phyloP scores from a whole-genome alignment of 805 yeast genomes.

The Blastobotrys peoriensis region DNA sequence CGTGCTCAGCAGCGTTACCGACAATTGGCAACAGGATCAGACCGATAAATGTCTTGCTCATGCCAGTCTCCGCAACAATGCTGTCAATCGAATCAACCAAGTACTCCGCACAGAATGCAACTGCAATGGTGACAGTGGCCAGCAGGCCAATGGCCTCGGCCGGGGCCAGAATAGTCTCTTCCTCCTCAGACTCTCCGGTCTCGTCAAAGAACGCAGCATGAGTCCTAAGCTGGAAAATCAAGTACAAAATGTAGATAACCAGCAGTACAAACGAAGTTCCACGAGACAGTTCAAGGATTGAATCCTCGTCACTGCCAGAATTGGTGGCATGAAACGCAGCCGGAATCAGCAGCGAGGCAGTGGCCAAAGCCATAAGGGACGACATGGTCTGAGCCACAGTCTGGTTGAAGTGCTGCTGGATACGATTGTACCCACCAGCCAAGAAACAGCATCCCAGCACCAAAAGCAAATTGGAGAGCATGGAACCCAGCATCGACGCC shows the following conservation, averaged over 20 bases:
- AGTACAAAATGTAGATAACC: constrained; percentile 67
- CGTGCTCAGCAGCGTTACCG: constrained; percentile 98
- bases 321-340: constrained; percentile 89
- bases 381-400: constrained; percentile 98
- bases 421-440: constrained; percentile 83
- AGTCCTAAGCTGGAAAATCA: constrained; percentile 83
- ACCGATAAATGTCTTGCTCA: constrained; percentile 93
- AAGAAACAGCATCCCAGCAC: constrained; percentile 95
- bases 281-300: constrained; percentile 69
- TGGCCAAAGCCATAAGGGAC: constrained; percentile 84
- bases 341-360: constrained; percentile 84
- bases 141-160: constrained; percentile 49
- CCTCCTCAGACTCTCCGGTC: constrained; percentile 20
- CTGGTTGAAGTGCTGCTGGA: constrained; percentile 85
- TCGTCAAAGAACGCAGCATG: constrained; percentile 70
- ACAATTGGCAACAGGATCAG: constrained; percentile 91
- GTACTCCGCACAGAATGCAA: constrained; percentile 88
- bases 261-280: constrained; percentile 79
- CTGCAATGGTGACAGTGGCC: constrained; percentile 62
- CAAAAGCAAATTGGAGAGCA: constrained; percentile 77
- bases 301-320: constrained; percentile 32
- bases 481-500: constrained; percentile 95
- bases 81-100: constrained; percentile 91
- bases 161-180: constrained; percentile 44
- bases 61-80: constrained; percentile 74